Evolutionary conservation across 106 monocot species (phyloP), one percentile per base, ranked within the genome.

Genomic region (Dioscorea zingiberensis): DNA sequence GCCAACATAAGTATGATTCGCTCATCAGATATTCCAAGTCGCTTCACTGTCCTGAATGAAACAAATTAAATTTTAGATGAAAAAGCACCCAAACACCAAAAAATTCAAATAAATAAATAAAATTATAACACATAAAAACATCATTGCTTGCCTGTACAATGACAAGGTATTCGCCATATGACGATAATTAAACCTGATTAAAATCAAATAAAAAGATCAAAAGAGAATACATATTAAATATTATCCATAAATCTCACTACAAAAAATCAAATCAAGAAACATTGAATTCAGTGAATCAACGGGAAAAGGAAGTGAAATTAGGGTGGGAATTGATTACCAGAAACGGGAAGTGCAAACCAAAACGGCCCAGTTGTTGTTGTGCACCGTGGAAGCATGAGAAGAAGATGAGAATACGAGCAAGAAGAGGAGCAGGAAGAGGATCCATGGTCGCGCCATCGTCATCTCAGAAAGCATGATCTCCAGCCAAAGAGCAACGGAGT

Each of bases 161-260:
- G 97, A 98, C 9, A 98, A 67, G 49, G 92, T 88, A 71, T 98
- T 98, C 17, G 97, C 92, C 97, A 98, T 98, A 73, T 98, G 97
- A 22, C 97, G 85, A 30, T 92, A 98, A 71, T 93, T 92, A 71
- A 98, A 95, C 90, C 94, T 91, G 76, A 25, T 54, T n/a, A 70
- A 38, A 2, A 71, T 21, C 60, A 71, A 15, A 21, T n/a, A 53
- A 45, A n/a, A 66, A 56, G 27, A 21, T 23, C 23, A 1, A 25
- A 21, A 22, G 7, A 2, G 10, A 25, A 57, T n/a, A n/a, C n/a
- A 21, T 57, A 38, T 8, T 0, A 0, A 38, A 38, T 8, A 38
- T 10, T 10, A 38, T 11, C 24, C 8, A 2, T 1, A n/a, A 25
- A 38, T 62, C 6, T 64, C 46, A 5, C 16, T 25, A 47, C 23